These are phyloP conservation scores for Clitopilus passeckerianus DNA, from an alignment of 768 basidiomycete species.

Conservation along the genomic window DNA sequence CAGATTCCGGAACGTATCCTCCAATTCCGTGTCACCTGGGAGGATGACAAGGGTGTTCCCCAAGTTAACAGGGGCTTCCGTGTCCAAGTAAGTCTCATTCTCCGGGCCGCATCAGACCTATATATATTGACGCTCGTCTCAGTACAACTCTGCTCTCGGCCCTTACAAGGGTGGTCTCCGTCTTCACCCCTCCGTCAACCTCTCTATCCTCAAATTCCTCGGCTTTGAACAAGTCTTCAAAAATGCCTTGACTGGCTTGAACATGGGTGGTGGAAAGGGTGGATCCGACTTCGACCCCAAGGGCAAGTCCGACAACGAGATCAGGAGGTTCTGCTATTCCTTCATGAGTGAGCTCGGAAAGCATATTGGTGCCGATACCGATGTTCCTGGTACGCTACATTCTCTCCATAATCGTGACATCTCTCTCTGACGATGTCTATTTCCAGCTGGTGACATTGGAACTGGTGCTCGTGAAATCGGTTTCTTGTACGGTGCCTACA, in stretches of 20 bases:
- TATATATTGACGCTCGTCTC: conserved; percentile 1
- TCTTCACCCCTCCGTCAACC: conserved; percentile 74
- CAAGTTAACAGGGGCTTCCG: conserved; percentile 74
- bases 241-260: conserved; percentile 72
- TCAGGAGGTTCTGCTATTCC: conserved; percentile 62
- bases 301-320: conserved; percentile 73
- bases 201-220: conserved; percentile 81
- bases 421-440: neutral
- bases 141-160: conserved; percentile 76
- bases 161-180: conserved; percentile 79
- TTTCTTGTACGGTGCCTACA: conserved; percentile 76
- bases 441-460: conserved; percentile 62
- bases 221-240: conserved; percentile 82
- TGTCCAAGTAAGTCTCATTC: conserved; percentile 47
- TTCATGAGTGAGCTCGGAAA: conserved; percentile 75
- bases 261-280: conserved; percentile 79
- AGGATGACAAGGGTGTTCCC: conserved; percentile 58
- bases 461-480: conserved; percentile 74
- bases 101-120: neutral
- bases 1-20: conserved; percentile 51
- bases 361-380: conserved; percentile 70
- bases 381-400: conserved; percentile 50
- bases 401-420: neutral
- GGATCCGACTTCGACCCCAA: conserved; percentile 80
- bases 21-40: conserved; percentile 76